These are phyloP conservation scores for Rosa chinensis DNA, from an alignment of 306 rosid species.

Conservation along the genomic window DNA sequence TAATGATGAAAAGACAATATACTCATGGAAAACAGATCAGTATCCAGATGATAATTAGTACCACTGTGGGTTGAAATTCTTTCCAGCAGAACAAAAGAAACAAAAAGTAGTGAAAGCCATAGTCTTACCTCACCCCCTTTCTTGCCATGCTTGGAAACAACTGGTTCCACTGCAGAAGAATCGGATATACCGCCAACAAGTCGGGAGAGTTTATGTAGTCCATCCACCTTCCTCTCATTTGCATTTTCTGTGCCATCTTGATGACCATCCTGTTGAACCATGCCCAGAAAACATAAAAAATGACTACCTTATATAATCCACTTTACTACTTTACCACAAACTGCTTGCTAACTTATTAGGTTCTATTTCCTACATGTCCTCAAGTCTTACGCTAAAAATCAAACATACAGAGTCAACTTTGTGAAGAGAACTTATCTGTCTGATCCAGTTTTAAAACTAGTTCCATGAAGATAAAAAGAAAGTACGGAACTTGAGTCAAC, in stretches of 20 bases:
- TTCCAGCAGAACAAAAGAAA: background rate
- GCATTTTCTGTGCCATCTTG: constrained; percentile 47
- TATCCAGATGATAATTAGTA: background rate
- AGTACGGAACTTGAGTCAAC: background rate
- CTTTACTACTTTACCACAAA: background rate
- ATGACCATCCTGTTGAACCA: constrained; percentile 47
- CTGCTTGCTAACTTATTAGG: constrained; percentile 5
- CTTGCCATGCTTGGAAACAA: constrained; percentile 31
- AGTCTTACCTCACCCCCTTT: constrained; percentile 62
- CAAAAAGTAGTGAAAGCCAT: constrained; percentile 8
- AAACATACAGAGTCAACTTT: background rate
- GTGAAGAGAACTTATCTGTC: background rate
- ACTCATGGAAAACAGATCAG: background rate
- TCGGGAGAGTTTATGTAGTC: too few species aligned
- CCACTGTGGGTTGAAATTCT: background rate
- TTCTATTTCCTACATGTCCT: background rate
- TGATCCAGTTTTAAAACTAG: background rate
- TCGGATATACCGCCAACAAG: too few species aligned
- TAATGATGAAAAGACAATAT: background rate
- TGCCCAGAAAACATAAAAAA: constrained; percentile 9
- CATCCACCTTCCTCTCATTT: constrained; percentile 32
- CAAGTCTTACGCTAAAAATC: background rate
- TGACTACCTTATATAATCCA: background rate
- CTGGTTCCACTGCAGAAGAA: background rate
- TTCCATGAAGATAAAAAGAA: background rate